Percentiles rank a stretch among this genome's conserved stretches.
Conservation (phyloP, 768 basidiomycete species). For the Rhodotorula sphaerocarpa region DNA sequence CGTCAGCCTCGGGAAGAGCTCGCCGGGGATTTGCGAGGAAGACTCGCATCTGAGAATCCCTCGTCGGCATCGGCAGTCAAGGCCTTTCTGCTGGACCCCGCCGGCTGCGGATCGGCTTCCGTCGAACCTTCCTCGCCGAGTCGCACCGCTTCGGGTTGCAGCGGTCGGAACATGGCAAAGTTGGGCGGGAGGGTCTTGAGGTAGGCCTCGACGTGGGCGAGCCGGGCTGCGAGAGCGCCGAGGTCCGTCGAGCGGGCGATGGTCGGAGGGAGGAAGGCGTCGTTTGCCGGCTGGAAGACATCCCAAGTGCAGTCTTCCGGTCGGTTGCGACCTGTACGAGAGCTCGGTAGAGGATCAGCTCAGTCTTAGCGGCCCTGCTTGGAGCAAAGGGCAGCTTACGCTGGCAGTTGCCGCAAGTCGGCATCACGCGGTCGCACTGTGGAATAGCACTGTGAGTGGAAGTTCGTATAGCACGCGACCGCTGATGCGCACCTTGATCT, state of each 20-base stretch:
- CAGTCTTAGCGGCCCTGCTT: not conserved
- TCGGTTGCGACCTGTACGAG: slow-evolving; percentile 9
- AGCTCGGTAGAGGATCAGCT: not conserved
- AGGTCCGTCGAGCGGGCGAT: slow-evolving; percentile 30
- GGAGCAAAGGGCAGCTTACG: not conserved
- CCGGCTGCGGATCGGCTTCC: no score
- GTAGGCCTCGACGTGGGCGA: slow-evolving; percentile 30
- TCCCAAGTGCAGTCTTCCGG: slow-evolving; percentile 31
- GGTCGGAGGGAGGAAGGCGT: slow-evolving; percentile 25
- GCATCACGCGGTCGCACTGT: slow-evolving; percentile 31
- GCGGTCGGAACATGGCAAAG: slow-evolving; percentile 26
- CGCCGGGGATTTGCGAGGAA: not conserved
- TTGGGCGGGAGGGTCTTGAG: slow-evolving; percentile 31
- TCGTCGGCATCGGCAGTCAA: slow-evolving; percentile 2
- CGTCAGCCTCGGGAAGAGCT: not conserved
- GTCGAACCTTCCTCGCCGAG: no score
- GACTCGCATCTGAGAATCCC: slow-evolving; percentile 21
- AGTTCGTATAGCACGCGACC: no score
- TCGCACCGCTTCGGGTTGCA: not conserved
- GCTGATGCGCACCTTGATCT: slow-evolving; percentile 15
- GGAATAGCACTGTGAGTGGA: not conserved
- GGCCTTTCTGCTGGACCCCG: not conserved
- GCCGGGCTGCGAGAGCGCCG: slow-evolving; percentile 13
- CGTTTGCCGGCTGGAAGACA: slow-evolving; percentile 23
- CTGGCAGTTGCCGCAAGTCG: slow-evolving; percentile 27